phyloP scores from a whole-genome alignment of 1,139 yeast genomes.

The Lodderomyces pseudojiufengensis region DNA sequence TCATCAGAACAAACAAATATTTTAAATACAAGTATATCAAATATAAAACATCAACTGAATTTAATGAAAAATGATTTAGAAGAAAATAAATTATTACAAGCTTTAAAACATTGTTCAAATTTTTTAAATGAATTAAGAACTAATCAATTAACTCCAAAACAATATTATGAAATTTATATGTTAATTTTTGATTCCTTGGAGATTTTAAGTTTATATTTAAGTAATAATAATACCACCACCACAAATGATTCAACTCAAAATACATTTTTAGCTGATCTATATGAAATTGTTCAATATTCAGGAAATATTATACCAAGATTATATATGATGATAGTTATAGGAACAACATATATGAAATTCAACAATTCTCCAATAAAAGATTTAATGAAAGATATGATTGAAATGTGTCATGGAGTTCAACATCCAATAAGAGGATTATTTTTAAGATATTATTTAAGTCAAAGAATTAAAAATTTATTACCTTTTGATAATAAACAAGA shows the following conservation, averaged over 20 bases:
- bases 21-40: constrained; percentile 50
- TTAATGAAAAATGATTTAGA: constrained; percentile 77
- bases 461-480: constrained; percentile 70
- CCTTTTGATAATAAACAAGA: constrained; percentile 48
- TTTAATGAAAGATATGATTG: constrained; percentile 93
- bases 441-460: constrained; percentile 82
- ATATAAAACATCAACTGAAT: constrained; percentile 66
- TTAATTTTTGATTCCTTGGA: constrained; percentile 82
- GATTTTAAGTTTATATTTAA: constrained; percentile 58
- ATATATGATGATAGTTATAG: constrained; percentile 93
- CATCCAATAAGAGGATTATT: constrained; percentile 90
- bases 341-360: constrained; percentile 79
- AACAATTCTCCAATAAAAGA: constrained; percentile 81
- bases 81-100: constrained; percentile 73
- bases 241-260: constrained; percentile 16
- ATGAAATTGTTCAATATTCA: constrained; percentile 92
- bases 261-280: constrained; percentile 83
- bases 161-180: constrained; percentile 89
- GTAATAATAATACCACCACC: constrained; percentile 56
- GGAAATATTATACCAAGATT: constrained; percentile 90
- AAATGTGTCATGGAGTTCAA: constrained; percentile 98
- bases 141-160: constrained; percentile 76
- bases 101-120: constrained; percentile 82
- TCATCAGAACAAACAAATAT: constrained; percentile 13
- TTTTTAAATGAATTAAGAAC: constrained; percentile 81